Evolutionary conservation across 176 grass and related monocot genomes (phyloP).

Genomic region (Aegilops umbellulata): DNA sequence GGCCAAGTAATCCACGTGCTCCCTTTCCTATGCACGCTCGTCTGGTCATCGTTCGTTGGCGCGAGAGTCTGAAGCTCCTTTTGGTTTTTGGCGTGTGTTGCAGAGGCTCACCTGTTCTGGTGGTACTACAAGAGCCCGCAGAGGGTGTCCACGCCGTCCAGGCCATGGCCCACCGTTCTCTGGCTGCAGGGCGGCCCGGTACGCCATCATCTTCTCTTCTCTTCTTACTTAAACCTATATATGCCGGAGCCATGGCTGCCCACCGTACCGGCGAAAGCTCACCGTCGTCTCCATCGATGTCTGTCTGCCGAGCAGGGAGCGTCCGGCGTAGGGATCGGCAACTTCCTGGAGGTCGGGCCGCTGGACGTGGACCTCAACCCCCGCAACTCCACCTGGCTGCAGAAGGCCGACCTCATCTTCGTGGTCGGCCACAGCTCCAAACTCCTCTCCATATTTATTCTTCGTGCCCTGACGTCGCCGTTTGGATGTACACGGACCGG

Average conservation of each 20-base stretch:
- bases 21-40: background rate
- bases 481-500: too few species aligned
- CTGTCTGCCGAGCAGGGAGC: slow-evolving; percentile 28
- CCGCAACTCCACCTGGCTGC: slow-evolving; percentile 73
- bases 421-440: slow-evolving; percentile 34
- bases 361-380: slow-evolving; percentile 63
- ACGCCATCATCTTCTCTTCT: background rate
- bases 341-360: slow-evolving; percentile 74
- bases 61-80: background rate
- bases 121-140: slow-evolving; percentile 66
- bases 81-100: background rate
- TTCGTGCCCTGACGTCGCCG: background rate
- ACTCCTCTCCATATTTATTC: background rate
- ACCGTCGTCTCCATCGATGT: background rate
- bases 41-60: too few species aligned
- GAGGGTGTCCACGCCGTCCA: slow-evolving; percentile 21
- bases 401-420: slow-evolving; percentile 74
- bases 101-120: slow-evolving; percentile 79
- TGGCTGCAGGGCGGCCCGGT: slow-evolving; percentile 86
- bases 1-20: slow-evolving; percentile 36
- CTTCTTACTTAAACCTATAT: background rate
- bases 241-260: background rate
- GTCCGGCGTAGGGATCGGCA: slow-evolving; percentile 54
- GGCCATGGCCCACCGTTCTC: slow-evolving; percentile 68
- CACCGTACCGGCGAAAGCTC: background rate